Evolutionary conservation across 1,284 basidiomycete species (phyloP).

Genomic region (Boletus albobrunnescens): DNA sequence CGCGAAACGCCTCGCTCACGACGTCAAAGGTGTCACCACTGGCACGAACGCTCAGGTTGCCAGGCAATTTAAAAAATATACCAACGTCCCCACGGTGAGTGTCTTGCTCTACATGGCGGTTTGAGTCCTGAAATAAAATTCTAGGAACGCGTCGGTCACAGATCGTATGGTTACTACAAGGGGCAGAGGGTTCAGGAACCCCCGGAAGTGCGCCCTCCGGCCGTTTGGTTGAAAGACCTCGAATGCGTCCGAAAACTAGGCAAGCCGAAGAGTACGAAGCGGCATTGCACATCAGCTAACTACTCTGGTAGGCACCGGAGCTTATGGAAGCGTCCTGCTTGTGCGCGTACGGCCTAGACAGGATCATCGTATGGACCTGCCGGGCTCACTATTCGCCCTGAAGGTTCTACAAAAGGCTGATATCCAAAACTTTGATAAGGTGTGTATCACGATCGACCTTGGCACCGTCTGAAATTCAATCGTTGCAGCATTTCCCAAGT

Average conservation of each 20-base stretch:
- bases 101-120: too few relatives aligned
- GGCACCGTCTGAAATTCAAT: constrained; percentile 1
- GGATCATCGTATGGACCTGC: constrained; percentile 29
- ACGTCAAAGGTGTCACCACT: background rate
- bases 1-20: constrained; percentile 9
- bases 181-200: constrained; percentile 12
- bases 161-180: constrained; percentile 8
- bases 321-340: constrained; percentile 40
- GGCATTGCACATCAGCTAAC: constrained; percentile 3
- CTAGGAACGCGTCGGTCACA: constrained; percentile 15
- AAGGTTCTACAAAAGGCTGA: constrained; percentile 40
- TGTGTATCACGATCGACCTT: constrained; percentile 14
- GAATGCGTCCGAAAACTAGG: constrained; percentile 41
- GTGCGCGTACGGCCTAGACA: constrained; percentile 30
- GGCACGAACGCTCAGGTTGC: background rate
- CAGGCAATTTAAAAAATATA: too few relatives aligned
- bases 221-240: constrained; percentile 36
- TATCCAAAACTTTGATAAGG: constrained; percentile 30
- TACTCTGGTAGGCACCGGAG: constrained; percentile 36
- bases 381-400: constrained; percentile 38
- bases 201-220: constrained; percentile 29
- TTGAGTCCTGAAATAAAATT: constrained; percentile 1
- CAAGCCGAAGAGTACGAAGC: constrained; percentile 10
- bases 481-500: constrained; percentile 18
- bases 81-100: too few relatives aligned